Evolutionary conservation across 2,329 filamentous ascomycete species (phyloP), one percentile per base, ranked within the genome.

Genomic region (Fusarium torulosum): DNA sequence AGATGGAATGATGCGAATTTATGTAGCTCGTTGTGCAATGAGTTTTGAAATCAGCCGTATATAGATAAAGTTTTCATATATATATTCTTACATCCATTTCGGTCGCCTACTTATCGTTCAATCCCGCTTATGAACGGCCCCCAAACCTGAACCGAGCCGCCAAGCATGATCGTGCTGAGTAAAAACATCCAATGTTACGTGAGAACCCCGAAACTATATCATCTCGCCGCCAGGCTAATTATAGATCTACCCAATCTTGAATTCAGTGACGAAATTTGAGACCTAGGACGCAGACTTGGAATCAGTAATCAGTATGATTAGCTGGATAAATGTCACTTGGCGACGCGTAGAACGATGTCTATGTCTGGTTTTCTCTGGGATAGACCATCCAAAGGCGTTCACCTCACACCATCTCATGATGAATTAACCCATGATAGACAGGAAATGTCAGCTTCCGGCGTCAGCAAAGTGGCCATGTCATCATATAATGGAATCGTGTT

Each of bases 361-460:
- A 27, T n/a, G 41, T 23, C 20, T 29, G 9, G 15, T 54, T 42
- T 37, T 35, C 14, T 11, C n/a, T 17, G 33, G 29, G 7, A 38
- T 23, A 8, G 31, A 23, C 56, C 56, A 58, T 41, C 51, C 40
- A 57, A 56, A 47, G 8, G 4, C n/a, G 17, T 11, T n/a, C 17
- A 35, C 21, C 53, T 59, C 57, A 42, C 56, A 55, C 59, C 59
- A 61, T 55, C 42, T 55, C 5, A 10, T 27, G 9, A 14, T 14
- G 9, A 15, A 19, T n/a, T 19, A 19, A 8, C 21, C 21, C 17
- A 11, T 8, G 8, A 37, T 17, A 27, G 20, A n/a, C 23, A 55
- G 29, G 25, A 4, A 25, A 14, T 52, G 47, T 56, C 53, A 42
- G 53, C 46, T 25, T 21, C 31, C 40, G 17, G 13, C 21, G 20